Base-by-base conservation (phyloP, 306 rosid genomes). In the Vigna angularis region DNA sequence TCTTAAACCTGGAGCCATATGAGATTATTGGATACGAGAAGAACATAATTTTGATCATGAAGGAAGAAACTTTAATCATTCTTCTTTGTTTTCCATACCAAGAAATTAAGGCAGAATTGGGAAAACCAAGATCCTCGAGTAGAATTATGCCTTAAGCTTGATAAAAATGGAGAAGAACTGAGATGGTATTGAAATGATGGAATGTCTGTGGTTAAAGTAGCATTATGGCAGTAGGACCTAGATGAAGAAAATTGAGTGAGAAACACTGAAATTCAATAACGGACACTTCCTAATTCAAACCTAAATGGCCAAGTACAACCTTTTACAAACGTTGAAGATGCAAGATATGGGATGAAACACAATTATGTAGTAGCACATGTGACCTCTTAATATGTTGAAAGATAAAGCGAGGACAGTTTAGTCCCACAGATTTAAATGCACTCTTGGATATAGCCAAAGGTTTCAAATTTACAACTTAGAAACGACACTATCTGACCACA, bases 1-100 rank as follows among this genome's bases (percentile, higher is more conserved):
- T 0, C 0, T 26, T 26, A 26, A 26, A 26, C 0, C 3, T 26
- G 0, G 3, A 26, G 0, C 0, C 0, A 24, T 24, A 24, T 24
- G 2, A 24, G 2, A 26, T 3, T 26, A 2, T 1, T 2, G 3
- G 28, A 24, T 26, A 26, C 2, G 3, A 26, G 3, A 26, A 0
- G 26, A 2, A 2, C 3, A 1, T 2, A 26, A 2, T 26, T 58
- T 22, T 20, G 63, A 16, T 56, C 4, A 3, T 22, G 63, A 22
- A 56, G 34, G 34, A 56, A 56, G 36, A 12, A 58, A 58, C 38
- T 7, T 26, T 4, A 1, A 59, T 7, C 42, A 14, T 28, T 28
- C 42, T 26, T 59, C 17, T 59, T 2, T 30, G 28, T 59, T 13
- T 16, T 52, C 18, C 14, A 28, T 11, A 2, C 42, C 18, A 59